Conservation (phyloP, 2,329 filamentous ascomycete species). For the Aspergillus calidoustus region DNA sequence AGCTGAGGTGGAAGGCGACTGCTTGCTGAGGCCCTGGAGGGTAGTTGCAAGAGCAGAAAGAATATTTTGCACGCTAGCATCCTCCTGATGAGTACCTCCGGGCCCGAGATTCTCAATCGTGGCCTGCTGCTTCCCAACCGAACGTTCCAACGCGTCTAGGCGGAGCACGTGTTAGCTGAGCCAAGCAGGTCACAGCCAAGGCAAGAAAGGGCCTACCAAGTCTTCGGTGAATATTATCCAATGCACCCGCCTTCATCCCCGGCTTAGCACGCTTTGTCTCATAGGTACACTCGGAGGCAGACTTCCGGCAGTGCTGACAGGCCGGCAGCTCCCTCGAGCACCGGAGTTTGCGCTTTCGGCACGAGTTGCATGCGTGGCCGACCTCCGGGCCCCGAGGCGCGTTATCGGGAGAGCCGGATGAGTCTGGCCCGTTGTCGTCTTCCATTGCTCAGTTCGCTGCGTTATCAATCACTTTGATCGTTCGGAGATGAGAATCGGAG, state of each 20-base stretch:
- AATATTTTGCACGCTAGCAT: neutral
- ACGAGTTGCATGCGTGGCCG: constrained; percentile 37
- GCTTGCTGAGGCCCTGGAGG: constrained; percentile 2
- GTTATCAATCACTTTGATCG: neutral
- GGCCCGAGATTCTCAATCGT: neutral
- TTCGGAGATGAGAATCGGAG: neutral
- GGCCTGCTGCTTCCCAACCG: constrained; percentile 3
- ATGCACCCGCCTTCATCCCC: constrained; percentile 44
- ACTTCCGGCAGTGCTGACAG: constrained; percentile 36
- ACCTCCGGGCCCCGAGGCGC: neutral
- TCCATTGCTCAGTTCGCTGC: neutral
- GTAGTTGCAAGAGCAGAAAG: constrained; percentile 6
- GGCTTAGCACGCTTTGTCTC: constrained; percentile 41
- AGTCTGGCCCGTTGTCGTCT: neutral
- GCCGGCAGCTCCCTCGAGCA: constrained; percentile 42
- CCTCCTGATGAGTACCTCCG: neutral
- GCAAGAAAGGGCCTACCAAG: constrained; percentile 23
- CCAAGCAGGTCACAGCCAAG: neutral
- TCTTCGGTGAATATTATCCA: constrained; percentile 43
- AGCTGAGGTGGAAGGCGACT: neutral
- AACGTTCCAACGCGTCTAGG: constrained; percentile 19
- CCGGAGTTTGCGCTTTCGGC: constrained; percentile 40
- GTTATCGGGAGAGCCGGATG: neutral
- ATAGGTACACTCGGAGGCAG: constrained; percentile 34
- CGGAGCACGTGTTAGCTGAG: neutral